These are phyloP conservation scores for Truncatella angustata DNA, from an alignment of 2,329 filamentous ascomycete genomes.

Conservation along the genomic window DNA sequence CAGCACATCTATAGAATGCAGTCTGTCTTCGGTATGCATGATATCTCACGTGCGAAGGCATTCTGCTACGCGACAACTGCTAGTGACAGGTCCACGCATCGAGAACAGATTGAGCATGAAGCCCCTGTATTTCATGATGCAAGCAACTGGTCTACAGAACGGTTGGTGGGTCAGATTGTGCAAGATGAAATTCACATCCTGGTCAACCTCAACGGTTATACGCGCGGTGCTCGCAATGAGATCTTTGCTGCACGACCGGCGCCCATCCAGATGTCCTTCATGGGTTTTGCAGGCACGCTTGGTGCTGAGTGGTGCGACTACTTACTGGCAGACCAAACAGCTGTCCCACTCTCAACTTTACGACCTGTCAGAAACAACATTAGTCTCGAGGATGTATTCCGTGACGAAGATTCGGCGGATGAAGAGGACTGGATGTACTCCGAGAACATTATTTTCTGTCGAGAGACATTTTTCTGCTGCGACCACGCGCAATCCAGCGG, in stretches of 20 bases:
- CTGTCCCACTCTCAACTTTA: slow-evolving; percentile 78
- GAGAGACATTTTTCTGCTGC: slow-evolving; percentile 96
- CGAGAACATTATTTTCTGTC: slow-evolving; percentile 93
- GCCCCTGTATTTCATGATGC: slow-evolving; percentile 89
- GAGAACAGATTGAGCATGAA: slow-evolving; percentile 89
- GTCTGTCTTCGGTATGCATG: slow-evolving; percentile 92
- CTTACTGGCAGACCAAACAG: slow-evolving; percentile 83
- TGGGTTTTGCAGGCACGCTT: slow-evolving; percentile 95
- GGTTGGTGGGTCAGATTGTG: slow-evolving; percentile 81
- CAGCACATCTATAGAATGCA: slow-evolving; percentile 66
- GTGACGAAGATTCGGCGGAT: slow-evolving; percentile 65
- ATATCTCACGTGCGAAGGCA: slow-evolving; percentile 70
- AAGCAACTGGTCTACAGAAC: slow-evolving; percentile 81
- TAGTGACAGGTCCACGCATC: slow-evolving; percentile 85
- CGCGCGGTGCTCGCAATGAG: slow-evolving; percentile 92
- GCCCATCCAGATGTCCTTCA: slow-evolving; percentile 98
- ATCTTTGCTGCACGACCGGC: slow-evolving; percentile 93
- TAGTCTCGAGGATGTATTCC: slow-evolving; percentile 67
- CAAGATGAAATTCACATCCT: slow-evolving; percentile 89
- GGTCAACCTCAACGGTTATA: slow-evolving; percentile 98
- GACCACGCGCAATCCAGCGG: slow-evolving; percentile 93
- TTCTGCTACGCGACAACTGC: slow-evolving; percentile 95
- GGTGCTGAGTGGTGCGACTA: slow-evolving; percentile 99
- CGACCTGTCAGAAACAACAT: slow-evolving; percentile 76
- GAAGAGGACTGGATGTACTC: slow-evolving; percentile 88